Base-by-base conservation (phyloP, 2,329 filamentous ascomycete genomes). In the Penicillium sp. region DNA sequence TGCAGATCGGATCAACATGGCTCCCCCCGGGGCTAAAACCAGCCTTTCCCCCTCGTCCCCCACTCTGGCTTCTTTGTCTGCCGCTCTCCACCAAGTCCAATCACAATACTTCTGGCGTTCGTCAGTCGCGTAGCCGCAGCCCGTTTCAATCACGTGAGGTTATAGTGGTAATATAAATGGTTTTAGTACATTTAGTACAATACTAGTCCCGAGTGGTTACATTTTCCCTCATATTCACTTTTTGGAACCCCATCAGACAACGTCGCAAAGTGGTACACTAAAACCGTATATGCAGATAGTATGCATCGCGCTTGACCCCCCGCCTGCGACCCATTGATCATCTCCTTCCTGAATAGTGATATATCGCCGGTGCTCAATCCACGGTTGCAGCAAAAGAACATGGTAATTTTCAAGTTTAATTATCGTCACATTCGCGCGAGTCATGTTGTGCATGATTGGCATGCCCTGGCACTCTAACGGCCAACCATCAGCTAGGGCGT, bases 111-210 rank as follows among this genome's bases (percentile, higher is more conserved):
- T 21, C 4, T 31, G 23, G 56, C 33, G 46, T 63, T 58, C 60
- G 56, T 65, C 62, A 63, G 62, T 67, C 65, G 65, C 63, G 58
- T 67, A 67, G 65, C 65, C 64, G 64, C 64, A 66, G 64, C 6
- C 5, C 9, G 7, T 15, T 43, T 9, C 35, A 19, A 19, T 66
- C 64, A 66, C 63, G 64, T 66, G 64, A 56, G 29, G 19, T 0
- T 31, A 6, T 38, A 33, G 7, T 45, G 42, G 41, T 35, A 40
- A n/a, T 27, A 10, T 45, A n/a, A n/a, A 10, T 25, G 1, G 4
- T 42, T 10, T 5, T 5, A 12, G 25, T n/a, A 17, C 52, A 27
- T 10, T 5, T 5, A 12, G 25, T n/a, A 17, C 52, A 27, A 27
- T 45, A 45, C 42, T 15, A 21, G 12, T 12, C 17, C 38, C 13